A percentile compares a stretch with the other conserved stretches of the same genome.
phyloP scores from a whole-genome alignment of 441 rosid genomes.

The Capsella rubella region DNA sequence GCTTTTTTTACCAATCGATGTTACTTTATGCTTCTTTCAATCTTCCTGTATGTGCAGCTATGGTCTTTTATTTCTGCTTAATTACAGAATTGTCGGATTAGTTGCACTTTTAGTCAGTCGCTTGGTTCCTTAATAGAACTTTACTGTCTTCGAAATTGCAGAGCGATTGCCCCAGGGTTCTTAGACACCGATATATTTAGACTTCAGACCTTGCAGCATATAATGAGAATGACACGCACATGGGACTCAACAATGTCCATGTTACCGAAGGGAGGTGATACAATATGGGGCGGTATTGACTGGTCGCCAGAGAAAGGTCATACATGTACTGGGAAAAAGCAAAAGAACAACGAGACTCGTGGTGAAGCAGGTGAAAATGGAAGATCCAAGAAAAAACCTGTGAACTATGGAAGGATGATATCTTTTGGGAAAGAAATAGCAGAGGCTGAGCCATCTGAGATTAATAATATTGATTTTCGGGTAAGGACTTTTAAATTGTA shows the following conservation, averaged over 20 bases:
- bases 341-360: conserved; percentile 50
- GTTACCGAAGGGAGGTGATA: conserved; percentile 95
- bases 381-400: conserved; percentile 51
- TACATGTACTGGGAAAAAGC: conserved; percentile 51
- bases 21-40: conserved; percentile 8
- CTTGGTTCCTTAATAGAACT: conserved; percentile 10
- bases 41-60: conserved; percentile 9
- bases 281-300: conserved; percentile 94
- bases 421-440: conserved; percentile 91
- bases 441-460: conserved; percentile 67
- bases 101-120: neutral
- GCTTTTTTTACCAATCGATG: conserved; percentile 1
- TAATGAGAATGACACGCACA: conserved; percentile 86
- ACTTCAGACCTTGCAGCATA: conserved; percentile 81
- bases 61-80: neutral
- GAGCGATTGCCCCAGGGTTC: conserved; percentile 92
- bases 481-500: conserved; percentile 50
- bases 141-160: conserved; percentile 47
- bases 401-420: conserved; percentile 82
- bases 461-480: conserved; percentile 83
- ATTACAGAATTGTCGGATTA: neutral
- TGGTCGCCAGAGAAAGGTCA: conserved; percentile 91
- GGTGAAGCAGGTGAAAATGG: conserved; percentile 47
- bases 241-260: conserved; percentile 99
- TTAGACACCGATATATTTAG: conserved; percentile 80